phyloP scores from a whole-genome alignment of 352 stramenopile species.

The Pythium biforme region DNA sequence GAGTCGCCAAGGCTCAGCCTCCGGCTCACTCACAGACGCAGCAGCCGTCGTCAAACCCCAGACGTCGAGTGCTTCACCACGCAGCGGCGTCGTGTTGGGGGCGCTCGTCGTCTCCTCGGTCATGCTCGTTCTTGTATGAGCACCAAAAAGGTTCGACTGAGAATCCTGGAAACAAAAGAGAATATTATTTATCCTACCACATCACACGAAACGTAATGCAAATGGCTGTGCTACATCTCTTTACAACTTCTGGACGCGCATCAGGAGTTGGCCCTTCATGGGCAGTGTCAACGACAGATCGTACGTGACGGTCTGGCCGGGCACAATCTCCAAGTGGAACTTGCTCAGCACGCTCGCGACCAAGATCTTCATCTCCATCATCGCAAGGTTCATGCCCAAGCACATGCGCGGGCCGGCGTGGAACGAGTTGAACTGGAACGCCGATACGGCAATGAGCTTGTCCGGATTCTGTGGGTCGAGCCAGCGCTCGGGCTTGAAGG shows the following conservation, averaged over 20 bases:
- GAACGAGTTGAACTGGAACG: constrained; percentile 50
- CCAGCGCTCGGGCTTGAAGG: constrained; percentile 36
- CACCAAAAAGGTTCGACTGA: too few species aligned
- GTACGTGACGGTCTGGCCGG: constrained; percentile 25
- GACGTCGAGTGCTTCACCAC: neutral
- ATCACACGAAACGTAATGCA: neutral
- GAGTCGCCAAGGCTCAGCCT: neutral
- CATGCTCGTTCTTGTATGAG: neutral
- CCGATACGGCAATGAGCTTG: constrained; percentile 24
- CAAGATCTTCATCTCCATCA: constrained; percentile 52
- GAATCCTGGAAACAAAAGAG: neutral
- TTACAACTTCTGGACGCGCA: constrained; percentile 8
- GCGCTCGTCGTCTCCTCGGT: neutral
- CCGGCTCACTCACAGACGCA: neutral
- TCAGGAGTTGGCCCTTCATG: constrained; percentile 17
- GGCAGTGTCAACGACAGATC: constrained; percentile 27
- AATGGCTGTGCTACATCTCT: neutral
- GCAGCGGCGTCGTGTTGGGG: neutral
- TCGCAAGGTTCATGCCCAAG: constrained; percentile 43
- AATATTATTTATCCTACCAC: constrained; percentile 1
- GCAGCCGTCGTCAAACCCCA: neutral
- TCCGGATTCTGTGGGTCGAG: constrained; percentile 17
- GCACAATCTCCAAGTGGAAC: constrained; percentile 34
- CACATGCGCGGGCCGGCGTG: constrained; percentile 46
- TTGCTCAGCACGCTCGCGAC: constrained; percentile 35